Conservation (phyloP, 192 early-diverging fungal genomes). For the Umbelopsis sp. region DNA sequence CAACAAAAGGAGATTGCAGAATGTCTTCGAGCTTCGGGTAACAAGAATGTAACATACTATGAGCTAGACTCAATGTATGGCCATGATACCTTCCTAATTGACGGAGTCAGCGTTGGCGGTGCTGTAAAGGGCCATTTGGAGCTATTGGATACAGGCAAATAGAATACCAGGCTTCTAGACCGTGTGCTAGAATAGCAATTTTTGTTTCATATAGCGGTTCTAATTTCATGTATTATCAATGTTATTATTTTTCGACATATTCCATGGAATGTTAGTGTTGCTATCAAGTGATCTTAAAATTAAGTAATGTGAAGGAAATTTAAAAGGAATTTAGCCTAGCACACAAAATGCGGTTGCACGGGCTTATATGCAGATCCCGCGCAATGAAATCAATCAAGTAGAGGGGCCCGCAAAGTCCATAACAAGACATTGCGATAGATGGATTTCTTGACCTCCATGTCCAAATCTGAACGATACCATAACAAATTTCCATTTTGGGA, state of each 20-base stretch:
- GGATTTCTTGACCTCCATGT: neutral
- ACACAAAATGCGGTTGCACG: neutral
- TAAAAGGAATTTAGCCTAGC: neutral
- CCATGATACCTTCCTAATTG: constrained; percentile 96
- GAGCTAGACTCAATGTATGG: constrained; percentile 97
- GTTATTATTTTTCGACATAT: no score
- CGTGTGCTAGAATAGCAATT: no score
- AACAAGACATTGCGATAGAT: neutral
- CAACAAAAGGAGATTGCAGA: constrained; percentile 97
- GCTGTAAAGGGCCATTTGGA: constrained; percentile 93
- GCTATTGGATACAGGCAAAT: constrained; percentile 34
- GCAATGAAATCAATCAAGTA: neutral
- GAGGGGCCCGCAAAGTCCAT: neutral
- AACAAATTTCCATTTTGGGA: constrained; percentile 21
- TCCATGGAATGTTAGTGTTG: no score
- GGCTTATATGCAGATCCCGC: neutral
- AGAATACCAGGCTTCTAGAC: neutral
- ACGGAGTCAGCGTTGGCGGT: constrained; percentile 85
- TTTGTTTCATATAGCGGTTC: no score
- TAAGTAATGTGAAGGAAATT: neutral
- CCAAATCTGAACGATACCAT: constrained; percentile 18
- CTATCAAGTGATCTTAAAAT: no score
- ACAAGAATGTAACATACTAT: constrained; percentile 92
- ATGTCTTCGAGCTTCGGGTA: constrained; percentile 81
- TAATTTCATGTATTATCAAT: no score